A percentile compares a stretch with the other conserved stretches of the same genome.
Conservation (phyloP, 805 yeast species). For the Phaffomyces antillensis region DNA sequence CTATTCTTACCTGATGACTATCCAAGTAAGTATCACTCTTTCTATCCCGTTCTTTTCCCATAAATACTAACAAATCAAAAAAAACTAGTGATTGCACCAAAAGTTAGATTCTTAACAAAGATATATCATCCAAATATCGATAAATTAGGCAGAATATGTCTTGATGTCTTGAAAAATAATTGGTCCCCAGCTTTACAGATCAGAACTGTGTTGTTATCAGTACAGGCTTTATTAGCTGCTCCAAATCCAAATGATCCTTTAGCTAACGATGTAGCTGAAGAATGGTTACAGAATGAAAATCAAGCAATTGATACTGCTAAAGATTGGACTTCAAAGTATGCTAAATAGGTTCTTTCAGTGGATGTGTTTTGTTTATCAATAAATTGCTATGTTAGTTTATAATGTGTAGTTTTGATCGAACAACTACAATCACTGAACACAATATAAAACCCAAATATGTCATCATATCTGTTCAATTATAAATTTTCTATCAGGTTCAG, state of each 20-base stretch:
- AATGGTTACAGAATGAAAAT: constrained; percentile 83
- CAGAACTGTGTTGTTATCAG: constrained; percentile 81
- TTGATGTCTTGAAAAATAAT: constrained; percentile 88
- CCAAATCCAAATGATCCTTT: constrained; percentile 98
- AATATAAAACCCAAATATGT: too few relatives aligned
- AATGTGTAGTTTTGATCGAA: too few relatives aligned
- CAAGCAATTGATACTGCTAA: constrained; percentile 75
- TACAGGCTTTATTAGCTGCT: constrained; percentile 89
- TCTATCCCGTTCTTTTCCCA: neutral
- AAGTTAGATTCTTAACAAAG: constrained; percentile 86
- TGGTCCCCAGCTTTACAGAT: constrained; percentile 99
- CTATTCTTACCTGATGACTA: constrained; percentile 92
- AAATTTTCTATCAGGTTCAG: too few relatives aligned
- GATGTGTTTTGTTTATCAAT: too few relatives aligned
- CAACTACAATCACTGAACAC: too few relatives aligned
- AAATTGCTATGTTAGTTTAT: too few relatives aligned
- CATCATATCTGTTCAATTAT: too few relatives aligned
- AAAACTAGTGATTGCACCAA: constrained; percentile 92
- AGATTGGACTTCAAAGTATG: constrained; percentile 30
- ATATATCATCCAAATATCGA: constrained; percentile 97
- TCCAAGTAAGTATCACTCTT: constrained; percentile 44
- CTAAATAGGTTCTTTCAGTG: neutral
- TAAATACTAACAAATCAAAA: constrained; percentile 9
- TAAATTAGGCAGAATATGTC: constrained; percentile 88
- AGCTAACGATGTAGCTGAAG: constrained; percentile 96